A percentile compares a stretch with the other conserved stretches of the same genome.
Evolutionary conservation across 1,284 basidiomycete species (phyloP).

Genomic region (Ganoderma boninense): DNA sequence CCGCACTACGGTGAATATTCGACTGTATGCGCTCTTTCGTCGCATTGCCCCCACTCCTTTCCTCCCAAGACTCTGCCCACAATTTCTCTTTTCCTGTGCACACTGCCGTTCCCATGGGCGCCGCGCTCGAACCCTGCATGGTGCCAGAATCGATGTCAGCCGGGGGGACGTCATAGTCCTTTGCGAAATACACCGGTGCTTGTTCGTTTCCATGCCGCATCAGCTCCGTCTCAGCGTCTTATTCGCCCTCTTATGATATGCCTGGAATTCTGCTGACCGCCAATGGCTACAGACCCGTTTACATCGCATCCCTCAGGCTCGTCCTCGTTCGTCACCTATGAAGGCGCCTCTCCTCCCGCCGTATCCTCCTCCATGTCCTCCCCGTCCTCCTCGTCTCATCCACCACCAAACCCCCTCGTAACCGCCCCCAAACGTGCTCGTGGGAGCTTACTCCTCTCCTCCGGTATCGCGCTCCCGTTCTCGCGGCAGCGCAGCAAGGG

Average conservation of each 20-base stretch:
- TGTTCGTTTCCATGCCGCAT: constrained; percentile 19
- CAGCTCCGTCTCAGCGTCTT: constrained; percentile 20
- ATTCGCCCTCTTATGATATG: constrained; percentile 18
- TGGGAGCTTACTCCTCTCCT: constrained; percentile 33
- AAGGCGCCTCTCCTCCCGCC: constrained; percentile 25
- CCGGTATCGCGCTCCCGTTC: constrained; percentile 30
- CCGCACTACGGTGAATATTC: not conserved
- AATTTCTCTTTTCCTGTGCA: not conserved
- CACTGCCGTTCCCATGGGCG: constrained; percentile 15
- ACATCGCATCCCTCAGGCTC: constrained; percentile 41
- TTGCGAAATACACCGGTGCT: constrained; percentile 7
- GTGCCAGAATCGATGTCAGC: constrained; percentile 21
- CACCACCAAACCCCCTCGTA: constrained; percentile 16
- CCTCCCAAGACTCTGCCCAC: no score
- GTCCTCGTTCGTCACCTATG: constrained; percentile 42
- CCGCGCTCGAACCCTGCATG: constrained; percentile 16
- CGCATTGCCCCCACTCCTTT: not conserved
- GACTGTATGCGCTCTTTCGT: not conserved
- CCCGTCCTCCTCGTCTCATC: constrained; percentile 28
- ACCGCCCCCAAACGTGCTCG: constrained; percentile 35
- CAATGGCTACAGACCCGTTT: constrained; percentile 38
- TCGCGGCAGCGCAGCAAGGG: constrained; percentile 53
- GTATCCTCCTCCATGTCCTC: constrained; percentile 21
- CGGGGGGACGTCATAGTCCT: constrained; percentile 15
- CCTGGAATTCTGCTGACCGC: constrained; percentile 22